A percentile compares a stretch with the other conserved stretches of the same genome.
These are phyloP conservation scores for Simplicillium sp. DNA, from an alignment of 2,329 filamentous ascomycete genomes.

Conservation along the genomic window DNA sequence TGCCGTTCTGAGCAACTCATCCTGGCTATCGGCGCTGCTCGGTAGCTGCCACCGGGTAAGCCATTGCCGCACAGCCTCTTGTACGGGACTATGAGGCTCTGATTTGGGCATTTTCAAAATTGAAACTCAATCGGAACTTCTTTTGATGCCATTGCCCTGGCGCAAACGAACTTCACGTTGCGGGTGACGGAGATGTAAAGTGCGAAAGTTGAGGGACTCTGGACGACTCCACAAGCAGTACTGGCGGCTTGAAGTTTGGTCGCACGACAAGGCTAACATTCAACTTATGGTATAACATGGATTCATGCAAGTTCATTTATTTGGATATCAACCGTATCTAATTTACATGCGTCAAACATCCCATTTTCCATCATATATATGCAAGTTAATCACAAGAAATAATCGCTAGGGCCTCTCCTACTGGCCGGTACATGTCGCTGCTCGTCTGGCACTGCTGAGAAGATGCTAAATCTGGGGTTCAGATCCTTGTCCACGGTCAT, in stretches of 20 bases:
- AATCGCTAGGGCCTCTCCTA: conserved; percentile 57
- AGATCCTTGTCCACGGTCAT: conserved; percentile 84
- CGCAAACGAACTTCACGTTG: no score
- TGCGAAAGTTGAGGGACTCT: no score
- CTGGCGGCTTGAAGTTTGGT: no score
- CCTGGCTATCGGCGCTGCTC: conserved; percentile 7
- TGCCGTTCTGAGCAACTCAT: conserved; percentile 26
- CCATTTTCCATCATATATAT: conserved; percentile 13
- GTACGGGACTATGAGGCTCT: conserved; percentile 17
- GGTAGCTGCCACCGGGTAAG: conserved; percentile 7
- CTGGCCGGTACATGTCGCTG: conserved; percentile 70
- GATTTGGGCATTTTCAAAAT: conserved; percentile 5
- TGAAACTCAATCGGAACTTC: neutral
- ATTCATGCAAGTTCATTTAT: conserved; percentile 14
- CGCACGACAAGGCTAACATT: no score
- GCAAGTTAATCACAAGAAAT: conserved; percentile 47
- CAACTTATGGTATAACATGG: neutral
- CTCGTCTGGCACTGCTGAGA: conserved; percentile 80
- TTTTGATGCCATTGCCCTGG: no score
- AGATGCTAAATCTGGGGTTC: conserved; percentile 86
- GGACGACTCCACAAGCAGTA: no score
- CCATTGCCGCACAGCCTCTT: conserved; percentile 20
- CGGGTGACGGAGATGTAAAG: no score
- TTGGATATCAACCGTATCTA: conserved; percentile 27
- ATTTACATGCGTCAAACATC: conserved; percentile 26